These are phyloP conservation scores for Oryza australiensis DNA, from an alignment of 176 grass and related monocot species.

Conservation along the genomic window DNA sequence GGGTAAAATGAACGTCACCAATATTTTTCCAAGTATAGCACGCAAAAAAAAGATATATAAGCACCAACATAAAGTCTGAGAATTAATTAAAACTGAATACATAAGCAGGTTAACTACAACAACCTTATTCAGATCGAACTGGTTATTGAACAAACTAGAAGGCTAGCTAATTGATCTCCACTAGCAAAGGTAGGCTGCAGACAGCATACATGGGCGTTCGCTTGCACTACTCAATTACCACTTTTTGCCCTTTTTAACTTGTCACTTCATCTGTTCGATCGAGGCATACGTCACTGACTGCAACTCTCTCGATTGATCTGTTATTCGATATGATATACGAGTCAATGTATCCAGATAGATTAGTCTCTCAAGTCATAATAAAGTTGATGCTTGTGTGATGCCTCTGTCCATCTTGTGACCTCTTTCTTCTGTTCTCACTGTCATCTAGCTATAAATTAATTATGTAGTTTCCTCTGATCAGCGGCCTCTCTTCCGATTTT, in stretches of 20 bases:
- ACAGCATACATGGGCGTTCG: background rate
- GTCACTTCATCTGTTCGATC: slow-evolving; percentile 33
- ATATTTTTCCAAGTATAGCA: no score
- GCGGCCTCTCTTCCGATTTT: background rate
- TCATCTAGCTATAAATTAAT: background rate
- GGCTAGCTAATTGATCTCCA: background rate
- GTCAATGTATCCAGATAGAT: slow-evolving; percentile 37
- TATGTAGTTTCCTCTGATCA: background rate
- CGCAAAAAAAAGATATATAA: no score
- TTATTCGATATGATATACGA: background rate
- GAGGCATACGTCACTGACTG: slow-evolving; percentile 17
- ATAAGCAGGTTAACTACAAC: no score
- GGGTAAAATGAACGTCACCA: no score
- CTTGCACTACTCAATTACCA: slow-evolving; percentile 51
- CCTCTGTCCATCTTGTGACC: slow-evolving; percentile 27
- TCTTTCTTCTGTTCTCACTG: slow-evolving; percentile 6
- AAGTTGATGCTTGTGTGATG: slow-evolving; percentile 50
- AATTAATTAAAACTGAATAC: no score
- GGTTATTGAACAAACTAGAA: no score
- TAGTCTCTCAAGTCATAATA: slow-evolving; percentile 49
- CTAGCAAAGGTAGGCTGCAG: background rate
- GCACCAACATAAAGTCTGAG: no score
- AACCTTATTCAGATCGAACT: no score
- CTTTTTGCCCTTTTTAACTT: slow-evolving; percentile 30
- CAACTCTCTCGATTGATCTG: slow-evolving; percentile 16